Evolutionary conservation across 2,329 filamentous ascomycete species (phyloP), one percentile per base, ranked within the genome.

Genomic region (Aureobasidium sp.): DNA sequence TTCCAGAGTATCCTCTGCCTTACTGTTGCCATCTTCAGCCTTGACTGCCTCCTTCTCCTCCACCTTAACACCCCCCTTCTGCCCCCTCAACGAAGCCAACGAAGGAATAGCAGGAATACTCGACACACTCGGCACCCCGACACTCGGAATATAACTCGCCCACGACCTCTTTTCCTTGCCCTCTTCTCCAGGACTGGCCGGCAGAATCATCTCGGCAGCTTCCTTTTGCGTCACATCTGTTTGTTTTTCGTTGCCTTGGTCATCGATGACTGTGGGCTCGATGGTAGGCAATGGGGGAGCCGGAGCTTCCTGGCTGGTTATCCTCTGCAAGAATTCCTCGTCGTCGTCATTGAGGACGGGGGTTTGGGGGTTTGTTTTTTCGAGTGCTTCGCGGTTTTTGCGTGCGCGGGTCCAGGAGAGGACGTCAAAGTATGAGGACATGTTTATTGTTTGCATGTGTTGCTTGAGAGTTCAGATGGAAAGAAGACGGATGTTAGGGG

Each of bases 341-440:
- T 87, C 84, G 67, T 85, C 83, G n/a, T 82, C 78, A 20, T 81
- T 83, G n/a, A 86, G 70, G 2, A 86, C 78, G 6, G 78, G 69
- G 68, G 73, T 68, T n/a, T 71, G 67, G 7, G 72, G 72, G 45
- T 73, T 73, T 9, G 66, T 71, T 62, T 71, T 72, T 57, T 72
- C 66, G 17, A 73, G 67, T n/a, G 70, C 69, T 56, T 73, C 71
- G 39, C 67, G 69, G 65, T 74, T 72, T 66, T 72, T 70, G 65
- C 71, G 73, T 25, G 72, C 71, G 20, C 70, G 66, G 6, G 71
- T 70, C 61, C 73, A 74, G 5, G 71, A 72, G 5, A 71, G 68
- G 0, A 71, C 65, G 14, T 70, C 71, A 64, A 73, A 72, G 64
- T 73, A 73, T 41, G 70, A 67, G 39, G 68, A 67, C 67, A 69